A percentile compares a stretch with the other conserved stretches of the same genome.
These are phyloP conservation scores for Skeletonema marinoi DNA, from an alignment of 108 stramenopile genomes.

Conservation along the genomic window DNA sequence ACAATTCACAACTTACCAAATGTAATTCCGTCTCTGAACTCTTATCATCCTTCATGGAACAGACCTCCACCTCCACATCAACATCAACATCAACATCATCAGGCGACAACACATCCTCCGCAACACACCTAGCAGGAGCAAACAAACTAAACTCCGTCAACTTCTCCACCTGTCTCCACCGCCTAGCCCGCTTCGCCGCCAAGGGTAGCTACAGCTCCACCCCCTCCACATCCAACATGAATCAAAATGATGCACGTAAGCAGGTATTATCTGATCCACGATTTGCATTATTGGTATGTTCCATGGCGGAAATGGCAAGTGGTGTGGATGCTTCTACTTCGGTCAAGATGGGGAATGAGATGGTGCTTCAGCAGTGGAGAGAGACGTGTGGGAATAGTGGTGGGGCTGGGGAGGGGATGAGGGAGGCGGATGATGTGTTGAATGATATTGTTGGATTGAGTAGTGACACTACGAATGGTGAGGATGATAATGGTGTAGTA, in stretches of 20 bases:
- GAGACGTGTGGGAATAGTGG: neutral
- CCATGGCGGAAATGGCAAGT: constrained; percentile 65
- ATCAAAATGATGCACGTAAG: constrained; percentile 35
- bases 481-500: neutral
- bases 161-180: constrained; percentile 78
- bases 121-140: constrained; percentile 56
- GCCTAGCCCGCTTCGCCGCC: constrained; percentile 59
- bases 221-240: neutral
- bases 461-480: neutral
- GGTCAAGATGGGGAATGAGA: constrained; percentile 19
- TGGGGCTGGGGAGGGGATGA: neutral
- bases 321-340: constrained; percentile 15
- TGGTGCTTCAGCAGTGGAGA: constrained; percentile 26
- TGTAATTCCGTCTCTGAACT: constrained; percentile 29
- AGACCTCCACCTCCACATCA: constrained; percentile 8
- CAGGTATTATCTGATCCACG: constrained; percentile 68
- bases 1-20: constrained; percentile 35
- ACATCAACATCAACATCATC: neutral
- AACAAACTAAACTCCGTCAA: constrained; percentile 72
- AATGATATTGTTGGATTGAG: constrained; percentile 23
- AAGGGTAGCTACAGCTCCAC: neutral
- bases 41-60: constrained; percentile 35
- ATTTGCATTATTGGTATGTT: constrained; percentile 75
- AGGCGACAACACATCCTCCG: neutral
- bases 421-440: constrained; percentile 26